A percentile compares a stretch with the other conserved stretches of the same genome.
Evolutionary conservation across 495 filamentous ascomycete genomes (phyloP).

Genomic region (Xylaria venustula): DNA sequence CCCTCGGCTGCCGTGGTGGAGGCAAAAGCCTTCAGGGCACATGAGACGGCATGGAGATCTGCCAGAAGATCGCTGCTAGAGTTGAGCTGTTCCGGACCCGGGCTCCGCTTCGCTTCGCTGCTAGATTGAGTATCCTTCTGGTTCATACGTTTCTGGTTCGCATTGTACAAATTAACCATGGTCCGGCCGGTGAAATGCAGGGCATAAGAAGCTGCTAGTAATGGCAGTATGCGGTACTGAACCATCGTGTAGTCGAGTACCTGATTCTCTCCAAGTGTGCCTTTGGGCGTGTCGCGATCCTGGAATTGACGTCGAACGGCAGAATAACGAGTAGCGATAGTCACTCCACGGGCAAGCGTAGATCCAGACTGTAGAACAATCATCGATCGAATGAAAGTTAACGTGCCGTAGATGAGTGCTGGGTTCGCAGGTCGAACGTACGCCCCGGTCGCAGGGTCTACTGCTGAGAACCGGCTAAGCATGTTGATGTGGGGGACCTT

Average conservation of each 20-base stretch:
- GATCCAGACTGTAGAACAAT: constrained; percentile 67
- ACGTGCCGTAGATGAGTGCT: constrained; percentile 66
- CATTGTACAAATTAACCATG: constrained; percentile 64
- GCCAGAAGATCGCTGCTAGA: constrained; percentile 65
- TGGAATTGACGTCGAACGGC: constrained; percentile 70
- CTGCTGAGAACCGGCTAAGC: constrained; percentile 62
- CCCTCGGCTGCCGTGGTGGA: constrained; percentile 67
- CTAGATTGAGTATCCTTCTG: constrained; percentile 29
- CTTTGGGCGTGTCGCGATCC: constrained; percentile 58
- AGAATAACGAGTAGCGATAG: constrained; percentile 70
- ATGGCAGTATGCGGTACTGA: constrained; percentile 66
- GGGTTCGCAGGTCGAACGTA: constrained; percentile 64
- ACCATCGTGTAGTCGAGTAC: constrained; percentile 77
- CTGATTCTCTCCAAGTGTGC: constrained; percentile 54
- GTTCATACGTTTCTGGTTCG: constrained; percentile 64
- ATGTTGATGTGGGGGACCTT: constrained; percentile 69
- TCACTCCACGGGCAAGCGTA: constrained; percentile 70
- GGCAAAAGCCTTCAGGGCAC: constrained; percentile 68
- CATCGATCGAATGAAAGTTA: constrained; percentile 70
- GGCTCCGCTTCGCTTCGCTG: constrained; percentile 45
- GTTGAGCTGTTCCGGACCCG: constrained; percentile 63
- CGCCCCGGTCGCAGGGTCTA: constrained; percentile 60
- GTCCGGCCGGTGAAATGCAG: constrained; percentile 70
- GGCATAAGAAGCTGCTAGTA: constrained; percentile 72
- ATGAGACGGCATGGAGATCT: constrained; percentile 72